These are phyloP conservation scores for Cutaneotrichosporon dermatis DNA, from an alignment of 1,284 basidiomycete species.

Conservation along the genomic window DNA sequence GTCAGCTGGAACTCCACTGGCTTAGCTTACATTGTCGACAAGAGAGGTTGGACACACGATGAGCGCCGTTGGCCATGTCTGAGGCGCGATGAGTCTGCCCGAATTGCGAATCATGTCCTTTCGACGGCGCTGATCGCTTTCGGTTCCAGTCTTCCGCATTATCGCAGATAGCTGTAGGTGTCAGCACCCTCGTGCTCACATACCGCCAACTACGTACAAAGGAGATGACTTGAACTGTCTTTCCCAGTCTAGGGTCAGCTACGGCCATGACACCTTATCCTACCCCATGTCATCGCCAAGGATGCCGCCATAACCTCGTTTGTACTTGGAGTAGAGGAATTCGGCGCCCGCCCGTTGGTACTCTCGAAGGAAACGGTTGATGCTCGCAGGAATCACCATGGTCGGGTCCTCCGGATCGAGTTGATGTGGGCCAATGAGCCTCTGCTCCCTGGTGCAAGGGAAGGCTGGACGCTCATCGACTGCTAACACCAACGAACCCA, in stretches of 20 bases:
- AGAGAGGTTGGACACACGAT: conserved; percentile 49
- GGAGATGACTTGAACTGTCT: conserved; percentile 44
- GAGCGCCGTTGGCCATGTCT: conserved; percentile 43
- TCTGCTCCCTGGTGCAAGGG: conserved; percentile 15
- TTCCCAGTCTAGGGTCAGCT: conserved; percentile 39
- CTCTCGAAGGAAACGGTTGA: conserved; percentile 52
- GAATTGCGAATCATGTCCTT: conserved; percentile 26
- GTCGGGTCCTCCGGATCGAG: conserved; percentile 26
- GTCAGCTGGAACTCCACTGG: conserved; percentile 21
- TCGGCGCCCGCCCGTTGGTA: conserved; percentile 52
- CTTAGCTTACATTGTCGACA: conserved; percentile 40
- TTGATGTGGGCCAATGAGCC: conserved; percentile 18
- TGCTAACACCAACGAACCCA: neutral
- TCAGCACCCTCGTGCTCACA: no score
- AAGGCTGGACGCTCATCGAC: conserved; percentile 23
- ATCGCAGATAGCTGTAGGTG: conserved; percentile 49
- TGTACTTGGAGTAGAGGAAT: conserved; percentile 51
- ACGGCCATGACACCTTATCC: neutral
- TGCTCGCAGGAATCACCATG: conserved; percentile 45
- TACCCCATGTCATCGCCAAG: conserved; percentile 55
- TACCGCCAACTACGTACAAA: no score
- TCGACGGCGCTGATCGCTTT: conserved; percentile 36
- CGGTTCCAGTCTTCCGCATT: conserved; percentile 51
- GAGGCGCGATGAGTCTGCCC: conserved; percentile 19
- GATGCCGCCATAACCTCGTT: conserved; percentile 46